Base-by-base conservation (phyloP, 2,329 filamentous ascomycete genomes). In the Monilinia fructicola region DNA sequence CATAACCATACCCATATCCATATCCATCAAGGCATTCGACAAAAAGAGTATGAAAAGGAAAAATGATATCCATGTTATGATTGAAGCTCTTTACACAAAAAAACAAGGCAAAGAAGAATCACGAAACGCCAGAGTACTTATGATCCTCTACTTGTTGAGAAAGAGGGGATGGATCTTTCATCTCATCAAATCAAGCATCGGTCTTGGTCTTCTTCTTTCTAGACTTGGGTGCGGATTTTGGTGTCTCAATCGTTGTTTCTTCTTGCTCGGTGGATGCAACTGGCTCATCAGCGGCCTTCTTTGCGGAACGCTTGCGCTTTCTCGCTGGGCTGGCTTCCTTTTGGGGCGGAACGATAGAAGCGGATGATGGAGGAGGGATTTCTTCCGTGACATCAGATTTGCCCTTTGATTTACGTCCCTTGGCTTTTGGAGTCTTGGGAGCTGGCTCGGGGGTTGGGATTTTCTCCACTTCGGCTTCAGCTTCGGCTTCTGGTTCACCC, bases 231-330 rank as follows among this genome's bases (percentile, higher is more conserved):
- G 70, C 67, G n/a, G 68, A 70, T 69, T 73, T 74, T 0, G 71
- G 72, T 14, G 73, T 72, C 66, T 75, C 73, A 23, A 69, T 63
- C n/a, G 69, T 66, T 10, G 66, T 26, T 75, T 87, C 85, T 74
- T 86, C 84, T 71, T 78, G 78, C 67, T 82, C 78, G 67, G 78
- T 56, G 26, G 63, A 46, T 31, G 67, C 65, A 35, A 67, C 65
- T 11, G 64, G 56, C 58, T 73, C 71, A 21, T 69, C 70, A 23
- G 28, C 50, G 16, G 50, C 63, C 61, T 71, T 82, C 81, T 87
- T 87, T 5, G 83, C 85, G 12, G 80, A 79, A 67, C 86, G 79
- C 78, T 87, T 84, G 72, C 85, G 81, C 84, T 88, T 89, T 82
- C 86, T 55, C 10, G 40, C 85, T 40, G 85, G 85, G 76, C 83